Evolutionary conservation across 192 early-diverging fungal species (phyloP).

Genomic region (Linnemannia hyalina): DNA sequence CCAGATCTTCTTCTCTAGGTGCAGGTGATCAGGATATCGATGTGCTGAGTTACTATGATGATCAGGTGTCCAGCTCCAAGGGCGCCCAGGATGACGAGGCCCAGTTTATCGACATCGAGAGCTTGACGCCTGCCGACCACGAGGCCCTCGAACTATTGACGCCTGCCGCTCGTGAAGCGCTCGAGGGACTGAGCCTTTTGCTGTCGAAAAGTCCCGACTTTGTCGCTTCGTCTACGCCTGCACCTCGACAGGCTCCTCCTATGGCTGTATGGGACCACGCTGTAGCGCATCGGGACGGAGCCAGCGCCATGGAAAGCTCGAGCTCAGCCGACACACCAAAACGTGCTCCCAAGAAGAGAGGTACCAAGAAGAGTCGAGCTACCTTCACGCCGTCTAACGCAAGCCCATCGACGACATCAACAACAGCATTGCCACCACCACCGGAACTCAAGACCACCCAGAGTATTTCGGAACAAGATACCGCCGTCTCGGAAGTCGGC

Average conservation of each 20-base stretch:
- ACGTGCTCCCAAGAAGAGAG: background rate
- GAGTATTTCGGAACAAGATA: background rate
- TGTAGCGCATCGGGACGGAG: background rate
- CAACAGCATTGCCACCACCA: background rate
- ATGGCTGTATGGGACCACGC: background rate
- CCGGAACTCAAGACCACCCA: background rate
- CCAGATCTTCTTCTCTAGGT: background rate
- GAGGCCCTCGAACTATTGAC: background rate
- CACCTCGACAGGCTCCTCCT: background rate
- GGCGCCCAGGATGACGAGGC: background rate
- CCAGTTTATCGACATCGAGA: background rate
- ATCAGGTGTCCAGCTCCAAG: too few relatives aligned
- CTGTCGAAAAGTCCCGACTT: background rate
- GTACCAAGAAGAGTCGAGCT: background rate
- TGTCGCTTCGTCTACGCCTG: background rate
- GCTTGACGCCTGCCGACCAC: background rate
- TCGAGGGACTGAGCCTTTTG: background rate
- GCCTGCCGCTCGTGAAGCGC: background rate
- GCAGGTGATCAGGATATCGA: conserved; percentile 1
- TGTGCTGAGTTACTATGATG: background rate
- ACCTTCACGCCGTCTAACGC: background rate
- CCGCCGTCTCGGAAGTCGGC: background rate
- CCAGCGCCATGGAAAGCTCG: background rate
- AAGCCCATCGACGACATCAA: background rate
- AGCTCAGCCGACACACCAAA: background rate